These are phyloP conservation scores for Plasmodium sp. DNA, from an alignment of 169 alveolate species.

Conservation along the genomic window DNA sequence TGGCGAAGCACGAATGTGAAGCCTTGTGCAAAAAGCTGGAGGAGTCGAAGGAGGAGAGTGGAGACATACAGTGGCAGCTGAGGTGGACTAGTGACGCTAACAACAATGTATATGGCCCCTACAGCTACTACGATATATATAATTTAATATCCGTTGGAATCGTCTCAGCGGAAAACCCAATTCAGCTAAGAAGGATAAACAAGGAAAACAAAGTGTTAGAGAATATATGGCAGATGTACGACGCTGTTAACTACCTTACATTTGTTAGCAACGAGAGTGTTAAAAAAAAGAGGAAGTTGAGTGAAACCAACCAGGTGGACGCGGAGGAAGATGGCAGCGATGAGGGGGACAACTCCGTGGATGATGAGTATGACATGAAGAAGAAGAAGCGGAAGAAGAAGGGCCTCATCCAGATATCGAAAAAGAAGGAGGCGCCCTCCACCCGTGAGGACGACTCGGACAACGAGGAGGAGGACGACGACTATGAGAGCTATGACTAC, in stretches of 20 bases:
- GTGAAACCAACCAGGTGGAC: constrained; percentile 6
- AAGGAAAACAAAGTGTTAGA: constrained; percentile 62
- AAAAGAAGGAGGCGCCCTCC: constrained; percentile 13
- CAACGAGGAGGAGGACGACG: constrained; percentile 57
- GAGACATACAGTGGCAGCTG: constrained; percentile 61
- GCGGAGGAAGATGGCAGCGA: constrained; percentile 15
- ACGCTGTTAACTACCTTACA: constrained; percentile 49
- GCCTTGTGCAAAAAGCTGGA: constrained; percentile 47
- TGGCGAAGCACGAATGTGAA: constrained; percentile 67
- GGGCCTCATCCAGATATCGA: constrained; percentile 70
- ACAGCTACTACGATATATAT: constrained; percentile 67
- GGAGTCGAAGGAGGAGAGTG: constrained; percentile 46
- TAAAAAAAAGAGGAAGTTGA: constrained; percentile 43
- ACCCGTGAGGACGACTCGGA: constrained; percentile 25
- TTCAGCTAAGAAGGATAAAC: constrained; percentile 48
- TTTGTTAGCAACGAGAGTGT: constrained; percentile 73
- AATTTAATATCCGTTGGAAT: constrained; percentile 47
- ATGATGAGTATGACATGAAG: constrained; percentile 41
- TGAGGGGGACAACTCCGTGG: not conserved
- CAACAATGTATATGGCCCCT: constrained; percentile 67
- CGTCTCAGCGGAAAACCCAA: constrained; percentile 63
- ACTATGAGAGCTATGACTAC: constrained; percentile 17
- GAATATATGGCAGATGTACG: constrained; percentile 72
- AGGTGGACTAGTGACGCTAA: constrained; percentile 49
- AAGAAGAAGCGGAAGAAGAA: constrained; percentile 57